phyloP scores from a whole-genome alignment of 495 filamentous ascomycete species.

The Neurospora tetraspora region DNA sequence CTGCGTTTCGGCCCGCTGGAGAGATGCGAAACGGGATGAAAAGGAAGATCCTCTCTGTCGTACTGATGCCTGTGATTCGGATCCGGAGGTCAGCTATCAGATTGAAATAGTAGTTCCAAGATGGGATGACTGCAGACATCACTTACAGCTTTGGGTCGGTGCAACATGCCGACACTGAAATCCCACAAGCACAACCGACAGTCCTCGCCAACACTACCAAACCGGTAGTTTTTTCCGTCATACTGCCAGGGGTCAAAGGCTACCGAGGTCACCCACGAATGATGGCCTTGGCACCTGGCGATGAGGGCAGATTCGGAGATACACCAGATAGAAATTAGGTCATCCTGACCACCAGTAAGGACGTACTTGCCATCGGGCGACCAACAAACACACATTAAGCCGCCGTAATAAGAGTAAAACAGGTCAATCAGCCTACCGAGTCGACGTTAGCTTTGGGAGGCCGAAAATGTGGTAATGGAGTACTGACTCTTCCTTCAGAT shows the following conservation, averaged over 20 bases:
- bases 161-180: constrained; percentile 92
- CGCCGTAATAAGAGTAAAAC: constrained; percentile 87
- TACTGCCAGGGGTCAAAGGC: constrained; percentile 95
- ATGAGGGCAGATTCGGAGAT: constrained; percentile 74
- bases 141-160: constrained; percentile 66
- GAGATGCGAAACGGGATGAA: constrained; percentile 39
- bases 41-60: constrained; percentile 53
- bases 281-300: constrained; percentile 83
- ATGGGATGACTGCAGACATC: too few relatives aligned
- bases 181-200: constrained; percentile 88
- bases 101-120: background rate
- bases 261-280: constrained; percentile 89
- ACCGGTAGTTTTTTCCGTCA: constrained; percentile 86
- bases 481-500: constrained; percentile 76
- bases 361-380: constrained; percentile 96
- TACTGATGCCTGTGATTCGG: constrained; percentile 30
- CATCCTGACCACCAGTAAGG: constrained; percentile 90
- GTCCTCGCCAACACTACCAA: constrained; percentile 93
- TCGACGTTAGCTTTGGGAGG: background rate
- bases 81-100: constrained; percentile 3
- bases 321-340: constrained; percentile 90
- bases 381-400: constrained; percentile 88
- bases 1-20: constrained; percentile 39
- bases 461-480: background rate
- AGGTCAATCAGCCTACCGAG: constrained; percentile 61